A percentile compares a stretch with the other conserved stretches of the same genome.
Conservation (phyloP, 768 basidiomycete genomes). For the Lactarius sp. region DNA sequence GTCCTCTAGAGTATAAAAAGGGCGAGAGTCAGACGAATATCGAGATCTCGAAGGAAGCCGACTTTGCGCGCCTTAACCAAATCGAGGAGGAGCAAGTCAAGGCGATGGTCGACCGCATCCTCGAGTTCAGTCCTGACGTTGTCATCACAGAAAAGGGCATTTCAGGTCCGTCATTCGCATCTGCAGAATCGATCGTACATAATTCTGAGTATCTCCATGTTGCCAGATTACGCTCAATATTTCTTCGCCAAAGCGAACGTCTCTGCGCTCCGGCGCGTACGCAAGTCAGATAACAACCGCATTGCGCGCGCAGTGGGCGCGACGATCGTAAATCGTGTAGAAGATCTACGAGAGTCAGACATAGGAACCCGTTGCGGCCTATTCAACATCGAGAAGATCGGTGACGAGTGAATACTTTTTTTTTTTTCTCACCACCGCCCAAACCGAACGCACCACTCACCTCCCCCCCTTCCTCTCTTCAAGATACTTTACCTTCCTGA, state of each 20-base stretch:
- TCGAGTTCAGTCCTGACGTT: constrained; percentile 93
- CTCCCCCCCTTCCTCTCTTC: no score
- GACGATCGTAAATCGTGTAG: constrained; percentile 94
- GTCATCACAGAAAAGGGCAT: constrained; percentile 98
- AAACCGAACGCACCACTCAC: not conserved
- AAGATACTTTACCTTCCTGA: constrained; percentile 96
- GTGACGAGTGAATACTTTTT: constrained; percentile 67
- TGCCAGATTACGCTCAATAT: constrained; percentile 85
- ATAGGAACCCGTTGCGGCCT: constrained; percentile 91
- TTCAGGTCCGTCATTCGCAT: constrained; percentile 52
- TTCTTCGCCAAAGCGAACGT: constrained; percentile 83
- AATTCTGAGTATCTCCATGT: not conserved
- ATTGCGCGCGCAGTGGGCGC: constrained; percentile 94
- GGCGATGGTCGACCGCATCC: constrained; percentile 70
- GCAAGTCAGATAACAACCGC: constrained; percentile 98
- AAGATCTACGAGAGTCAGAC: constrained; percentile 89
- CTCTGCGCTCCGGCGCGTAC: constrained; percentile 92
- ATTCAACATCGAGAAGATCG: constrained; percentile 97
- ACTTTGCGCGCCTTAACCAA: constrained; percentile 88
- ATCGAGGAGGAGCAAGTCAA: constrained; percentile 98
- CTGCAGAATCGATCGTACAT: not conserved
- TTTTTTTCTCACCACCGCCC: not conserved
- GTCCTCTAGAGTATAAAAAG: constrained; percentile 98
- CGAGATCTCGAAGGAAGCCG: constrained; percentile 90
- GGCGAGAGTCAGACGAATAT: constrained; percentile 98